phyloP scores from a whole-genome alignment of 192 early-diverging fungal species.

The Coemansia sp. region DNA sequence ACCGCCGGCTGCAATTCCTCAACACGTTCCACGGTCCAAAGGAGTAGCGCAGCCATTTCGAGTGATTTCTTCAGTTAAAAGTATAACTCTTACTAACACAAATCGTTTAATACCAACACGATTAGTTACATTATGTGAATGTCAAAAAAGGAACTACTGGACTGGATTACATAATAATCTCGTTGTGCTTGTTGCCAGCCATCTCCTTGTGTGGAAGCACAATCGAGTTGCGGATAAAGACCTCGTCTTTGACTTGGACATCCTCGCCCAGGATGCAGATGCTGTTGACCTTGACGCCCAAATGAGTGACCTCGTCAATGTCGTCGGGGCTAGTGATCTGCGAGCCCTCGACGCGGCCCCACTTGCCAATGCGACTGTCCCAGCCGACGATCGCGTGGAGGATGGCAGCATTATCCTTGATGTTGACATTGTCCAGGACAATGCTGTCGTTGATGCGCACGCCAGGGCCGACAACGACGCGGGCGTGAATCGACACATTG shows the following conservation, averaged over 20 bases:
- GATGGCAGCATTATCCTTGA: constrained; percentile 87
- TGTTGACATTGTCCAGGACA: constrained; percentile 87
- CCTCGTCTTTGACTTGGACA: constrained; percentile 90
- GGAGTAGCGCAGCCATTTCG: neutral
- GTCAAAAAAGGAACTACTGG: neutral
- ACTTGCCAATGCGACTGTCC: constrained; percentile 90
- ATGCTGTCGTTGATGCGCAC: constrained; percentile 93
- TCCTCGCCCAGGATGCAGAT: constrained; percentile 92
- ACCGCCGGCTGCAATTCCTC: constrained; percentile 50
- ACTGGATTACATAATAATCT: constrained; percentile 84
- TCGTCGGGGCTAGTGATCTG: constrained; percentile 62
- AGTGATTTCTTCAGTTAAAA: neutral
- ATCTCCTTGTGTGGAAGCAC: constrained; percentile 98
- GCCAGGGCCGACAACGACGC: constrained; percentile 83
- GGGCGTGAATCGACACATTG: constrained; percentile 93
- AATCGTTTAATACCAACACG: neutral
- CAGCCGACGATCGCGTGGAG: constrained; percentile 90
- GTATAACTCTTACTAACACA: constrained; percentile 3
- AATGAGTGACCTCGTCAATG: constrained; percentile 74
- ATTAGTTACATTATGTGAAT: too few relatives aligned
- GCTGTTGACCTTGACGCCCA: constrained; percentile 88
- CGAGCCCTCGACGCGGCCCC: constrained; percentile 92
- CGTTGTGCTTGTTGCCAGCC: constrained; percentile 83
- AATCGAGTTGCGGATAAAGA: constrained; percentile 93
- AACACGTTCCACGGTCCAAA: constrained; percentile 38